Conservation (phyloP, 1,139 yeast species). For the Scheffersomyces insectosa region DNA sequence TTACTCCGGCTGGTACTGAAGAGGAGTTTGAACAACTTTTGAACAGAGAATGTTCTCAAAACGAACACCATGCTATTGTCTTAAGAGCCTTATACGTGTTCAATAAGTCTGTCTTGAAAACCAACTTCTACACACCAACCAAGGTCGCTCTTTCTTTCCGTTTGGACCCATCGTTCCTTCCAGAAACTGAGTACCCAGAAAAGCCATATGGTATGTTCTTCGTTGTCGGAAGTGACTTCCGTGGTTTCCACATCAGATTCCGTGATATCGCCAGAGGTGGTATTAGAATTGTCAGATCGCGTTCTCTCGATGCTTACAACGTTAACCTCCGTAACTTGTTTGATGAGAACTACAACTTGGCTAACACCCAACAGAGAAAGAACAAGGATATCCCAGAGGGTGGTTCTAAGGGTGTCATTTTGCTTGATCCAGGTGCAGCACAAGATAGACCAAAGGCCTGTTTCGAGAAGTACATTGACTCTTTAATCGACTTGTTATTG, state of each 20-base stretch:
- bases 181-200: conserved; percentile 84
- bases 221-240: conserved; percentile 92
- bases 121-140: conserved; percentile 91
- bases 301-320: conserved; percentile 82
- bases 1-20: conserved; percentile 73
- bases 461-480: conserved; percentile 89
- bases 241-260: conserved; percentile 97
- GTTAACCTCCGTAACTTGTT: conserved; percentile 85
- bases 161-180: conserved; percentile 83
- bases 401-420: conserved; percentile 95
- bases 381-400: conserved; percentile 99
- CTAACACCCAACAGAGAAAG: conserved; percentile 94
- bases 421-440: conserved; percentile 77
- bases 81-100: conserved; percentile 80
- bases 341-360: conserved; percentile 95
- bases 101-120: conserved; percentile 85
- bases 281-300: conserved; percentile 88
- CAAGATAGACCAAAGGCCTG: conserved; percentile 84
- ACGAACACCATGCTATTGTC: conserved; percentile 76
- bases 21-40: conserved; percentile 73
- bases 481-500: conserved; percentile 83
- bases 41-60: conserved; percentile 73
- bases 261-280: conserved; percentile 99
- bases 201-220: conserved; percentile 94
- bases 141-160: conserved; percentile 95